These are phyloP conservation scores for Cytospora chrysosperma DNA, from an alignment of 2,329 filamentous ascomycete species.

Conservation along the genomic window DNA sequence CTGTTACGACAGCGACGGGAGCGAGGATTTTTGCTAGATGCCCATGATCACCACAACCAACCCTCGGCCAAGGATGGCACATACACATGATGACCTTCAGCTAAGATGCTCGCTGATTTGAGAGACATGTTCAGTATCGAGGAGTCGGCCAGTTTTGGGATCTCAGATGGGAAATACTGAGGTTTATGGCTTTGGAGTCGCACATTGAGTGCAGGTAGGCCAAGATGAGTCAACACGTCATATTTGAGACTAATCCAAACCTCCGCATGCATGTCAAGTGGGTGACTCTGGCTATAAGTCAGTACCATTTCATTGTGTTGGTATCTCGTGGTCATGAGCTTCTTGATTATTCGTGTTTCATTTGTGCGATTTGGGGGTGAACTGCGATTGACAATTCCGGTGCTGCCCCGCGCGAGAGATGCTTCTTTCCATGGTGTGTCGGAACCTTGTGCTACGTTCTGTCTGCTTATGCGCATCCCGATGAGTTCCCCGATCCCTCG, in stretches of 20 bases:
- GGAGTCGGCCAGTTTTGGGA: not conserved
- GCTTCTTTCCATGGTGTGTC: not conserved
- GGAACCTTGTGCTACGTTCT: not conserved
- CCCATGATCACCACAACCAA: not conserved
- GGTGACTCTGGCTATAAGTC: not conserved
- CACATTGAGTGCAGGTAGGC: not conserved
- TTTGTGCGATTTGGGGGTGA: not conserved
- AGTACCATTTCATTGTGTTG: not conserved
- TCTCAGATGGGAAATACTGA: not conserved
- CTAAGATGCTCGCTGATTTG: too few relatives aligned
- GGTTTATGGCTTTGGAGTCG: not conserved
- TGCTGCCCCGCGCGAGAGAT: not conserved
- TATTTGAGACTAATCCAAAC: not conserved
- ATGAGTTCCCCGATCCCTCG: not conserved
- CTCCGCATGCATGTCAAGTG: too few relatives aligned
- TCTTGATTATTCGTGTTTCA: not conserved
- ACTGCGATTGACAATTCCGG: not conserved
- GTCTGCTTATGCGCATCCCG: not conserved
- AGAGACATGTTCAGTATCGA: not conserved
- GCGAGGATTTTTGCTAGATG: conserved; percentile 9
- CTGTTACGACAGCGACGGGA: conserved; percentile 13
- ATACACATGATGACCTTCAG: not conserved
- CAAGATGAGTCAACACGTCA: not conserved
- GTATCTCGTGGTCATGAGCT: not conserved
- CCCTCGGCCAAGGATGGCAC: not conserved